Evolutionary conservation across 139 green algal genomes (phyloP).

Genomic region (Dunaliella primolecta): DNA sequence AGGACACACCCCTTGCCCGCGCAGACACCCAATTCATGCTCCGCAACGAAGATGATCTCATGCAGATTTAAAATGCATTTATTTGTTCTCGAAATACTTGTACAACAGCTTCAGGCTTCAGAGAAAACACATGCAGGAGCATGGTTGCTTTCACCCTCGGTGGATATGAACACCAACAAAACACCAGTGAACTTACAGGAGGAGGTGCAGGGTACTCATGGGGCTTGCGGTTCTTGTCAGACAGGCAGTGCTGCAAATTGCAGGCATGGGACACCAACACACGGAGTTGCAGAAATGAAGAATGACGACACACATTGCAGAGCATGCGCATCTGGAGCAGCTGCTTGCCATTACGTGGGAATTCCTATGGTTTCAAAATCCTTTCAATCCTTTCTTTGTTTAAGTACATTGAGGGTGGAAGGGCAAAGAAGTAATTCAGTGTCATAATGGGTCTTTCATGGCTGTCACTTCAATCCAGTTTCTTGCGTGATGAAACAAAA

Average conservation of each 20-base stretch:
- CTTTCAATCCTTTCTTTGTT: neutral
- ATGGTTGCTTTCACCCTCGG: neutral
- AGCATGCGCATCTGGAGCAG: no score
- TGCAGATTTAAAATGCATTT: neutral
- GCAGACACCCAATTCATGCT: no score
- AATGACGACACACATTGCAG: neutral
- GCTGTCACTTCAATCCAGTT: neutral
- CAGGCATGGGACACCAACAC: no score
- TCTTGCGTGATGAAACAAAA: neutral
- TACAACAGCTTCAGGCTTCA: neutral
- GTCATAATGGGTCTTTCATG: neutral
- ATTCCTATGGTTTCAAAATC: neutral
- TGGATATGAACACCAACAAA: neutral
- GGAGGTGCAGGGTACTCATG: neutral
- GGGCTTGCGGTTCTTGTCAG: neutral
- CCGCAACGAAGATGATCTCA: neutral
- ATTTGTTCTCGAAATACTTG: neutral
- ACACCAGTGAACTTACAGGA: neutral
- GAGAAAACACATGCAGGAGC: neutral
- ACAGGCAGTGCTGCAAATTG: neutral
- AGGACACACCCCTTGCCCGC: neutral
- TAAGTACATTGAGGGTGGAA: neutral
- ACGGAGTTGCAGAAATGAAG: neutral
- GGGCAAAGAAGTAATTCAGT: neutral
- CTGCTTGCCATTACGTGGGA: neutral